Percentiles rank a stretch among this genome's conserved stretches.
These are phyloP conservation scores for Fraxinus nigra DNA, from an alignment of 305 asterid genomes.

Conservation along the genomic window DNA sequence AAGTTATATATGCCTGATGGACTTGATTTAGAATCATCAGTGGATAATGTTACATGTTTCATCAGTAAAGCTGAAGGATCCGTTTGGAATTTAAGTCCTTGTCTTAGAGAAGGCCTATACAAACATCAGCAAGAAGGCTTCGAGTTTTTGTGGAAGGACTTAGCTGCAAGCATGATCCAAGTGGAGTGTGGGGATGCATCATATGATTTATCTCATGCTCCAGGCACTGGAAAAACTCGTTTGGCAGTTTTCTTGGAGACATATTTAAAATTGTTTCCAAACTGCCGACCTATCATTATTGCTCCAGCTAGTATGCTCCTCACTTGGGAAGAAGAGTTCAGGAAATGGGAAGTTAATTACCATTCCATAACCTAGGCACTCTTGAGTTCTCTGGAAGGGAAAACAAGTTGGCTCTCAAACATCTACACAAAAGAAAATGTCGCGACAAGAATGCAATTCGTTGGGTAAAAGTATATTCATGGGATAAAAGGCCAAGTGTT, in stretches of 20 bases:
- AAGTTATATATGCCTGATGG: conserved; percentile 20
- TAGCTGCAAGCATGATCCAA: conserved; percentile 52
- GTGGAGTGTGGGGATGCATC: background rate
- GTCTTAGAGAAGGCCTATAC: conserved; percentile 41
- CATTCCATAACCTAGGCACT: conserved; percentile 55
- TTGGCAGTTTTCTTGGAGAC: conserved; percentile 56
- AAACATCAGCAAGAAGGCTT: conserved; percentile 73
- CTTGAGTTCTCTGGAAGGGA: conserved; percentile 36
- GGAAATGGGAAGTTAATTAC: conserved; percentile 49
- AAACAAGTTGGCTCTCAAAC: conserved; percentile 14
- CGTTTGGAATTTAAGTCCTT: conserved; percentile 60
- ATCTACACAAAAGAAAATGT: conserved; percentile 4
- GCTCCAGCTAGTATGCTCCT: conserved; percentile 59
- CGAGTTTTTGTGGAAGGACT: conserved; percentile 66
- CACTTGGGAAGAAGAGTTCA: conserved; percentile 79
- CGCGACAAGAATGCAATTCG: conserved; percentile 29
- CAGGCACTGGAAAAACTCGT: conserved; percentile 72
- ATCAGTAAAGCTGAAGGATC: conserved; percentile 31
- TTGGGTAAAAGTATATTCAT: conserved; percentile 31
- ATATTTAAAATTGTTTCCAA: conserved; percentile 47
- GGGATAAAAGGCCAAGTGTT: conserved; percentile 29
- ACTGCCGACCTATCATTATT: conserved; percentile 49
- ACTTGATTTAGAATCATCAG: conserved; percentile 9
- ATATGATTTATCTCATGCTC: background rate
- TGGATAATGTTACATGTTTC: conserved; percentile 4